Evolutionary conservation across 208 protist genomes (phyloP).

Genomic region (Leishmania tarentolae): DNA sequence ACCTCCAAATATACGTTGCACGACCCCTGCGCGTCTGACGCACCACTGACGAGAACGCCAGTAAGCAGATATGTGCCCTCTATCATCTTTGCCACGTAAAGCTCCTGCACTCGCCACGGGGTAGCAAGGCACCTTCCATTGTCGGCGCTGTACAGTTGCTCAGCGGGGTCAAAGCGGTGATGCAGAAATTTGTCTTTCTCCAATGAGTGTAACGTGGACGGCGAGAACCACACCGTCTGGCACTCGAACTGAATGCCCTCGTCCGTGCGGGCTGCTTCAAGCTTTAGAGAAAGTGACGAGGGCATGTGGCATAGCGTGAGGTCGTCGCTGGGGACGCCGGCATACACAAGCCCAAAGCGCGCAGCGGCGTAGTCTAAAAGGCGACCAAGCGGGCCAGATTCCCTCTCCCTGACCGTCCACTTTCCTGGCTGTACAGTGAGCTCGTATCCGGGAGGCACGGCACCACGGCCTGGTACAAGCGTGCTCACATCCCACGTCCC

Average conservation of each 20-base stretch:
- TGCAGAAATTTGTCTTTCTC: conserved; percentile 9
- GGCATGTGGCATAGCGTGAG: conserved; percentile 16
- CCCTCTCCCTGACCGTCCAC: conserved; percentile 11
- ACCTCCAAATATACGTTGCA: conserved; percentile 48
- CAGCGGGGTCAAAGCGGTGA: conserved; percentile 13
- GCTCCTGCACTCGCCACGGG: conserved; percentile 26
- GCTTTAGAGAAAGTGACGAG: neutral
- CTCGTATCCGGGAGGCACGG: conserved; percentile 22
- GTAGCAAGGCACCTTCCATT: conserved; percentile 27
- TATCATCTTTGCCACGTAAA: conserved; percentile 22
- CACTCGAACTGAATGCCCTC: conserved; percentile 8
- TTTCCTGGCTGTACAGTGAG: conserved; percentile 5
- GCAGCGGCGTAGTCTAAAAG: conserved; percentile 11
- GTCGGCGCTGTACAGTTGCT: conserved; percentile 20
- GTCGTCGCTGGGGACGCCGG: conserved; percentile 16
- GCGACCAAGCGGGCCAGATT: neutral
- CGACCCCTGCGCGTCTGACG: neutral
- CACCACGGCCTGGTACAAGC: conserved; percentile 24
- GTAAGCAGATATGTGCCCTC: conserved; percentile 26
- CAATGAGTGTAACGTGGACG: conserved; percentile 1
- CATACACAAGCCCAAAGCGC: conserved; percentile 20
- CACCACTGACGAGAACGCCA: conserved; percentile 12
- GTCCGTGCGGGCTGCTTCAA: neutral
- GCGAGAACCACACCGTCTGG: conserved; percentile 6
- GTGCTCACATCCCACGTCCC: conserved; percentile 34